Conservation (phyloP, 148 eudicot species). For the Mesembryanthemum crystallinum region DNA sequence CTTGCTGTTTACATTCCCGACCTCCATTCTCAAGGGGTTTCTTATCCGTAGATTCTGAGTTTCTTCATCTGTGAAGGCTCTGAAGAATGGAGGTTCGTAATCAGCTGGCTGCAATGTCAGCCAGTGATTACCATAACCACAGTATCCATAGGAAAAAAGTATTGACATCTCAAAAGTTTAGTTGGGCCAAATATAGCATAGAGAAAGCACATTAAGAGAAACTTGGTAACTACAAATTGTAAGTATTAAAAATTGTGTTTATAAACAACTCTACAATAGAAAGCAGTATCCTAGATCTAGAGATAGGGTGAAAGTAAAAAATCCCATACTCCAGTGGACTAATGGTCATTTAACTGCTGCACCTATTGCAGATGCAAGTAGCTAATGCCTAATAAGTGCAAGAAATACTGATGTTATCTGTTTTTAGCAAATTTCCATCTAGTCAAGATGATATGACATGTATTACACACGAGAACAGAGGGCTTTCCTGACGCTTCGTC, state of each 20-base stretch:
- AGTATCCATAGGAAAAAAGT: neutral
- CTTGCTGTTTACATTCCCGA: constrained; percentile 90
- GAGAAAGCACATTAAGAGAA: too few species aligned
- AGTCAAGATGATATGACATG: neutral
- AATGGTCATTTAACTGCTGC: neutral
- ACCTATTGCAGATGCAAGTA: neutral
- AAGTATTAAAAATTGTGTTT: too few species aligned
- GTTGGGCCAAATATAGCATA: neutral
- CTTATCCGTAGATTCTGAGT: constrained; percentile 63
- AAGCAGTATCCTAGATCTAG: too few species aligned
- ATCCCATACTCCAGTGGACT: neutral
- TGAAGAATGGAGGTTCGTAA: constrained; percentile 96
- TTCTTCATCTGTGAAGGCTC: constrained; percentile 80
- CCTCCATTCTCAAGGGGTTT: constrained; percentile 81
- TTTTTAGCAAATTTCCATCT: too few species aligned
- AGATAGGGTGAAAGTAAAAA: too few species aligned
- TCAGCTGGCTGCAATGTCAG: constrained; percentile 65
- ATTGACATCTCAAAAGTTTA: neutral
- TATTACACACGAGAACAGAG: neutral
- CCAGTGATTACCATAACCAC: neutral
- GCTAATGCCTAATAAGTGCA: too few species aligned
- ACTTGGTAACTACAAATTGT: too few species aligned
- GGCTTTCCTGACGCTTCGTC: too few species aligned
- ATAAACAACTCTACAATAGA: too few species aligned
- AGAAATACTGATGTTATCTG: too few species aligned